A percentile compares a stretch with the other conserved stretches of the same genome.
Conservation (phyloP, 192 early-diverging fungal species). For the Umbelopsis sp. region DNA sequence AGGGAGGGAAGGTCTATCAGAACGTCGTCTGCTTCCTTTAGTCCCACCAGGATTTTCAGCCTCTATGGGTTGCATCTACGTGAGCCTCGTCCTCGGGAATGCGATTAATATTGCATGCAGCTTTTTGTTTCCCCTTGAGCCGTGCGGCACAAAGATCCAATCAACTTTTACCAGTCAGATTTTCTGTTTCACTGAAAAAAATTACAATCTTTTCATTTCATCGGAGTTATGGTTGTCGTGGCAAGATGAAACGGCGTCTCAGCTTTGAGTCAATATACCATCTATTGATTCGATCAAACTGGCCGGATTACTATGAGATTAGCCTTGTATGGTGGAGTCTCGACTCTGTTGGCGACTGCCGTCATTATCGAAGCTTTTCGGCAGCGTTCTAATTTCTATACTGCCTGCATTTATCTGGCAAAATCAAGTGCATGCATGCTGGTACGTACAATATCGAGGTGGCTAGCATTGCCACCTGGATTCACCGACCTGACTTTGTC, state of each 20-base stretch:
- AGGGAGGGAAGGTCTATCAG: neutral
- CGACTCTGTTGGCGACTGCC: conserved; percentile 61
- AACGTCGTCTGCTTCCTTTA: conserved; percentile 4
- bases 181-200: conserved; percentile 2
- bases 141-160: neutral
- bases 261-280: neutral
- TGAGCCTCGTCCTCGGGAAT: conserved; percentile 13
- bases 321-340: conserved; percentile 72
- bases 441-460: conserved; percentile 50
- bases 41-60: neutral
- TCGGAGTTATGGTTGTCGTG: conserved; percentile 1
- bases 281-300: neutral
- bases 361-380: conserved; percentile 66
- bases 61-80: conserved; percentile 15
- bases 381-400: conserved; percentile 83
- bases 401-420: conserved; percentile 87
- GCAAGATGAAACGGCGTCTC: conserved; percentile 2
- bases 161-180: neutral
- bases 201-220: neutral
- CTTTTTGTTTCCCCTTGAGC: neutral
- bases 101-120: conserved; percentile 7
- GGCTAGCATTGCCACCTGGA: neutral
- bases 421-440: conserved; percentile 87
- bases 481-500: too few relatives aligned
- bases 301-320: conserved; percentile 40